Evolutionary conservation across 257 asterid species (phyloP).

Genomic region (Solanum medicagineum): DNA sequence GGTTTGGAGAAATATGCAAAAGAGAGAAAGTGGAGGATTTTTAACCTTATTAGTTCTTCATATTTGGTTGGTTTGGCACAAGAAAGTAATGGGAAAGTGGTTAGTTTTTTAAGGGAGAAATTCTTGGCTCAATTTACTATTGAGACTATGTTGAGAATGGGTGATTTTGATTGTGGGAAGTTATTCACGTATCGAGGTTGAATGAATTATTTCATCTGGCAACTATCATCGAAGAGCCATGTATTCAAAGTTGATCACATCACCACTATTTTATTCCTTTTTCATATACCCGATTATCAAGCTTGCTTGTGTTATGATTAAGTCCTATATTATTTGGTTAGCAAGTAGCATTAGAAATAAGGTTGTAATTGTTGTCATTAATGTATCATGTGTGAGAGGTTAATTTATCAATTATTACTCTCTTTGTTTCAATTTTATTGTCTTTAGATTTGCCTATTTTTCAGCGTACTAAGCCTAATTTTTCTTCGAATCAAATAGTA

Average conservation of each 20-base stretch:
- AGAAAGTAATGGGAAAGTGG: constrained; percentile 31
- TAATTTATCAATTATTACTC: background rate
- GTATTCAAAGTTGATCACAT: no score
- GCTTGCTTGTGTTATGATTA: background rate
- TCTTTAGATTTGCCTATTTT: background rate
- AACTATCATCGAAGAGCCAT: no score
- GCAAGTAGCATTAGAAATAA: background rate
- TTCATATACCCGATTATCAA: background rate
- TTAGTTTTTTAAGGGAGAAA: constrained; percentile 34
- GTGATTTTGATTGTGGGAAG: constrained; percentile 1
- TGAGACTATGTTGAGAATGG: background rate
- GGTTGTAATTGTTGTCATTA: background rate
- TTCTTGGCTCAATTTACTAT: constrained; percentile 21
- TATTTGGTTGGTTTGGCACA: constrained; percentile 48
- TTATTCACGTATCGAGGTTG: background rate
- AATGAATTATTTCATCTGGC: no score
- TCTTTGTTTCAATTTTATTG: background rate
- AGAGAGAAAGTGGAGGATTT: constrained; percentile 67
- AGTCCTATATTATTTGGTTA: background rate
- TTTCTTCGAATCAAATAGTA: background rate
- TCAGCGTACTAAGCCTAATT: no score
- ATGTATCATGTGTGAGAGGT: background rate
- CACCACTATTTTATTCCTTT: no score
- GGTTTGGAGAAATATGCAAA: constrained; percentile 42
- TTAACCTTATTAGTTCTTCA: constrained; percentile 32